Base-by-base conservation (phyloP, 441 rosid species). In the Brassica balearica region DNA sequence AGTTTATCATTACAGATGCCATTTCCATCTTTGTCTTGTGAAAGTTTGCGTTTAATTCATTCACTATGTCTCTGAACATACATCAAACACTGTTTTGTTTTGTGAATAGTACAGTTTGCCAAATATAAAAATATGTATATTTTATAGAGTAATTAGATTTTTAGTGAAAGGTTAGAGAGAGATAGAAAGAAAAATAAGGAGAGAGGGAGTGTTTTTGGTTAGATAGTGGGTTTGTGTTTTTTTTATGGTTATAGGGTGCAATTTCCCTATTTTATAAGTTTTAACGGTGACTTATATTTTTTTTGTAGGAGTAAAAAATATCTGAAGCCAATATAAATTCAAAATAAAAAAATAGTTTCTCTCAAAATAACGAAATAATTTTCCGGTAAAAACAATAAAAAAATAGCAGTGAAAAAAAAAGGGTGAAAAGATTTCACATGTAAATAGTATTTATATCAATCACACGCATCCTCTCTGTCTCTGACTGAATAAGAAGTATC, bases 401-500 rank as follows among this genome's bases (percentile, higher is more conserved):
- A 23, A 25, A 11, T 4, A 62, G 67, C 5, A 59, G 20, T 20
- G 5, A 19, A 27, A 46, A 70, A 70, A 46, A 4, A 12, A 14
- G 68, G 68, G 51, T 53, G 61, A 62, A 32, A 62, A 62, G 3
- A 61, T 62, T 6, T 14, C 10, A 48, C 69, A 53, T 53, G 59
- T 1, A 55, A 55, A 55, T 2, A 55, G 59, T 55, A 55, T 15
- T 15, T 14, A 14, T 14, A 55, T 2, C 8, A 69, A 2, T 70
- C 64, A 78, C 78, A 73, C 78, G 74, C 78, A 68, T 46, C 25
- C 25, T 51, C 65, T 66, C 9, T 48, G 17, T 48, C 17, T 14
- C 65, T 60, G 74, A 72, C 63, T 11, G 15, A 9, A 66, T 7
- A 66, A 55, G 59, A 55, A 55, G 59, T 55, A 55, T 14, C 61